Evolutionary conservation across 1,284 basidiomycete genomes (phyloP).

Genomic region (Phellinidium pouzarii): DNA sequence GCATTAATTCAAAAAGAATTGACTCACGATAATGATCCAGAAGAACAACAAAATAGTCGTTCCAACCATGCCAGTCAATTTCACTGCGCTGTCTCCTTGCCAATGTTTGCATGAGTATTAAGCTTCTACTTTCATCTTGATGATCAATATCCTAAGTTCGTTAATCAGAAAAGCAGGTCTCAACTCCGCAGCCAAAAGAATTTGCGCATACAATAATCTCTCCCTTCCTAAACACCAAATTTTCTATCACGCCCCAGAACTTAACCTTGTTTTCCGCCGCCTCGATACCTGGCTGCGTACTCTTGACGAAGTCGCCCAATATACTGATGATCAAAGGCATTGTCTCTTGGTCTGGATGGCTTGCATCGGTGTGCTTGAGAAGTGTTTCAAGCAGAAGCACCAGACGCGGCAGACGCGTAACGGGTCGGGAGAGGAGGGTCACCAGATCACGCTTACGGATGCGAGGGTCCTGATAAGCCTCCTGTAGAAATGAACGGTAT

Average conservation of each 20-base stretch:
- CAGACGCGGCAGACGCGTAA: slow-evolving; percentile 74
- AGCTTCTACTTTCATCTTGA: slow-evolving; percentile 62
- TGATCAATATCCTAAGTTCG: slow-evolving; percentile 65
- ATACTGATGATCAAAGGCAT: slow-evolving; percentile 60
- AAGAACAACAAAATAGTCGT: slow-evolving; percentile 59
- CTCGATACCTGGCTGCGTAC: slow-evolving; percentile 77
- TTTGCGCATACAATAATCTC: slow-evolving; percentile 62
- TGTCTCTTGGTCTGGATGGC: slow-evolving; percentile 62
- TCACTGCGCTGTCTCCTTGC: slow-evolving; percentile 50
- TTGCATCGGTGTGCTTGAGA: slow-evolving; percentile 52
- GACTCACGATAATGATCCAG: slow-evolving; percentile 67
- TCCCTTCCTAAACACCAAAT: slow-evolving; percentile 61
- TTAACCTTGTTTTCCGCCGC: slow-evolving; percentile 80
- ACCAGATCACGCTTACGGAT: slow-evolving; percentile 72
- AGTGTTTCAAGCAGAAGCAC: slow-evolving; percentile 67
- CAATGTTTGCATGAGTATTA: slow-evolving; percentile 58
- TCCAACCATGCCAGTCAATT: slow-evolving; percentile 56
- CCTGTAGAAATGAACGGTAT: slow-evolving; percentile 62
- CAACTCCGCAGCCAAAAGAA: not conserved
- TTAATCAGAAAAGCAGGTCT: not conserved
- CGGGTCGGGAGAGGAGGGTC: slow-evolving; percentile 75
- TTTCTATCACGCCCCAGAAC: slow-evolving; percentile 72
- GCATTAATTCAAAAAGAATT: not conserved
- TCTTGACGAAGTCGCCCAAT: slow-evolving; percentile 61
- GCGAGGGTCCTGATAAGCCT: slow-evolving; percentile 55